A percentile compares a stretch with the other conserved stretches of the same genome.
phyloP scores from a whole-genome alignment of 352 stramenopile species.

The Bremia lactucae region DNA sequence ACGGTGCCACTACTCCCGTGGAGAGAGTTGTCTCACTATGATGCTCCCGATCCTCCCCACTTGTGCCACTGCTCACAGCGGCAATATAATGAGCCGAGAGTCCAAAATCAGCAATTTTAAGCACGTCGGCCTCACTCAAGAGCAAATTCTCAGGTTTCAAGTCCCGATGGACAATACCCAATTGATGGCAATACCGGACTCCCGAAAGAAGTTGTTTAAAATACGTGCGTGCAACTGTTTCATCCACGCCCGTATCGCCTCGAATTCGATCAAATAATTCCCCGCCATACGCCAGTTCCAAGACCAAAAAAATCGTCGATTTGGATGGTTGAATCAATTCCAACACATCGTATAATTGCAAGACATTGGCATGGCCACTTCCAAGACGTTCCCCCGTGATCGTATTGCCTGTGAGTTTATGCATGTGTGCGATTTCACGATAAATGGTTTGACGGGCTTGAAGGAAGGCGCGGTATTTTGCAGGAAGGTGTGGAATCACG shows the following conservation, averaged over 20 bases:
- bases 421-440: constrained; percentile 94
- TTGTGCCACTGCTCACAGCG: constrained; percentile 52
- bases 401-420: constrained; percentile 80
- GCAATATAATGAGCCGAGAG: constrained; percentile 88
- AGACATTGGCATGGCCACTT: constrained; percentile 89
- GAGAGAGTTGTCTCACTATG: constrained; percentile 15
- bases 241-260: constrained; percentile 69
- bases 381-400: constrained; percentile 56
- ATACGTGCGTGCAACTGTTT: constrained; percentile 73
- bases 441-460: constrained; percentile 88
- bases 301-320: constrained; percentile 89
- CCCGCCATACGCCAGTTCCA: constrained; percentile 85
- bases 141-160: constrained; percentile 96
- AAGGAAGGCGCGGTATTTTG: constrained; percentile 91
- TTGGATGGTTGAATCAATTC: constrained; percentile 93
- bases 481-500: constrained; percentile 81
- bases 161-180: constrained; percentile 91
- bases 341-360: constrained; percentile 93
- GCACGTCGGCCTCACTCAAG: constrained; percentile 78
- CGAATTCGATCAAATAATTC: constrained; percentile 92
- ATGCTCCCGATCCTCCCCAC: constrained; percentile 25
- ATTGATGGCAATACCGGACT: constrained; percentile 85
- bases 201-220: constrained; percentile 85
- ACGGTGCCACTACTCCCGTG: constrained; percentile 21
- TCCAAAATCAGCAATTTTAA: constrained; percentile 94